Conservation (phyloP, 73 alveolate genomes). For the Symbiodinium pilosum region DNA sequence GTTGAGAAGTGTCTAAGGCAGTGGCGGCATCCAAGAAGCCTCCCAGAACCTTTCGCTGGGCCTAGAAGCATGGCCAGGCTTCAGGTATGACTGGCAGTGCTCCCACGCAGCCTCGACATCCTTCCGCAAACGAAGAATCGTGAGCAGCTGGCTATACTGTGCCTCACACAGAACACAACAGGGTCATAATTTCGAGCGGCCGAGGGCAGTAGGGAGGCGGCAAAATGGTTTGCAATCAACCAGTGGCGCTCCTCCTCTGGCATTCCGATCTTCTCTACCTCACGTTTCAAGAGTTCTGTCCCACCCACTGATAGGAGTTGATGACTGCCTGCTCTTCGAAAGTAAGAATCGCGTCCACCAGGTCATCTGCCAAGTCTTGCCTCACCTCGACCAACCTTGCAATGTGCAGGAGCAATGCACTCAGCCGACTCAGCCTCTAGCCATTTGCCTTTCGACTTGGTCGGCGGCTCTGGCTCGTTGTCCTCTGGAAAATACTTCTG, state of each 20-base stretch:
- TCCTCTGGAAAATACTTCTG: conserved; percentile 50
- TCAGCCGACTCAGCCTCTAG: too few relatives aligned
- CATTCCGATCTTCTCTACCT: conserved; percentile 30
- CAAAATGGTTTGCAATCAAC: conserved; percentile 36
- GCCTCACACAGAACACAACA: background rate
- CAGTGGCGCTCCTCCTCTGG: conserved; percentile 80
- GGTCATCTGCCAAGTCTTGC: conserved; percentile 45
- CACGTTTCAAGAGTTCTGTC: background rate
- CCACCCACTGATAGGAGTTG: background rate
- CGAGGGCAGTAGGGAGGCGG: background rate
- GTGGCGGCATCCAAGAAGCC: conserved; percentile 58
- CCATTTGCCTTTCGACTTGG: too few relatives aligned
- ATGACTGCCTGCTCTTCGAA: conserved; percentile 25
- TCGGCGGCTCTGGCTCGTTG: conserved; percentile 54
- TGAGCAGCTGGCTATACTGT: conserved; percentile 61
- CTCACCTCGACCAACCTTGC: conserved; percentile 50
- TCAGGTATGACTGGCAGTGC: background rate
- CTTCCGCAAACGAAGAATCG: conserved; percentile 32
- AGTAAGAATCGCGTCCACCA: conserved; percentile 49
- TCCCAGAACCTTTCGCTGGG: conserved; percentile 41
- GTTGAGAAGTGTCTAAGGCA: background rate
- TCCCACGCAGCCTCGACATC: conserved; percentile 38
- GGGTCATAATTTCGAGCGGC: too few relatives aligned
- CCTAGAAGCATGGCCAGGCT: background rate
- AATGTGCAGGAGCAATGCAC: background rate